A percentile compares a stretch with the other conserved stretches of the same genome.
These are phyloP conservation scores for Inosperma sp. DNA, from an alignment of 768 basidiomycete genomes.

Conservation along the genomic window DNA sequence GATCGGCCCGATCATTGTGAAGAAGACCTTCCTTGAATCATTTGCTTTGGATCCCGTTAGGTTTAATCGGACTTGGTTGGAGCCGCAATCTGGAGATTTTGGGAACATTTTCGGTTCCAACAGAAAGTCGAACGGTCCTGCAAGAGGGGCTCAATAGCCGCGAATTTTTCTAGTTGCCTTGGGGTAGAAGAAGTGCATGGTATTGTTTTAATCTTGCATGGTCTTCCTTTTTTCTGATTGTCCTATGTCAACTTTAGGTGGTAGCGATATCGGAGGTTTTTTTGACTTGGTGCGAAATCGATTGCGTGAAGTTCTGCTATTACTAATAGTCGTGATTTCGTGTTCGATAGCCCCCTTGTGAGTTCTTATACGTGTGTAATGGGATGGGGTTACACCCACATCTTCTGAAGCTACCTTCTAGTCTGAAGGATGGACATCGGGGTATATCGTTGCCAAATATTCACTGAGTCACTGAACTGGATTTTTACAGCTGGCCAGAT, in stretches of 20 bases:
- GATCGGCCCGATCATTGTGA: conserved; percentile 80
- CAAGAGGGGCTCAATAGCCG: conserved; percentile 85
- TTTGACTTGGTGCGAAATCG: conserved; percentile 51
- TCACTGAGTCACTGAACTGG: not conserved
- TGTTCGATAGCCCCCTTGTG: not conserved
- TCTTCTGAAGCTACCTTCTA: too few species aligned
- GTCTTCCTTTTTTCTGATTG: conserved; percentile 1
- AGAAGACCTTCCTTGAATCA: conserved; percentile 77
- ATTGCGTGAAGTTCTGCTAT: not conserved
- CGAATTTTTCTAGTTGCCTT: conserved; percentile 87
- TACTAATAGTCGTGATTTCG: not conserved
- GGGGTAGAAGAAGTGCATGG: conserved; percentile 79
- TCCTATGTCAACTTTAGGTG: conserved; percentile 41
- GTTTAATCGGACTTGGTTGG: conserved; percentile 90
- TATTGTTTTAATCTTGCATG: too few species aligned
- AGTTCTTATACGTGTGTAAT: too few species aligned
- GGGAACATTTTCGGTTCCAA: conserved; percentile 77
- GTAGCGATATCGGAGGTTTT: conserved; percentile 81
- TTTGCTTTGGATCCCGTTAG: conserved; percentile 75
- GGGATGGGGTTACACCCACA: too few species aligned
- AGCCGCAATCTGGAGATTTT: conserved; percentile 86
- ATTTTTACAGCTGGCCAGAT: conserved; percentile 62
- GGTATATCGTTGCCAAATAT: not conserved
- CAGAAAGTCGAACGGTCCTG: conserved; percentile 68
- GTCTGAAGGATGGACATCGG: conserved; percentile 11